phyloP scores from a whole-genome alignment of 2,329 filamentous ascomycete genomes.

The Fusarium redolens region DNA sequence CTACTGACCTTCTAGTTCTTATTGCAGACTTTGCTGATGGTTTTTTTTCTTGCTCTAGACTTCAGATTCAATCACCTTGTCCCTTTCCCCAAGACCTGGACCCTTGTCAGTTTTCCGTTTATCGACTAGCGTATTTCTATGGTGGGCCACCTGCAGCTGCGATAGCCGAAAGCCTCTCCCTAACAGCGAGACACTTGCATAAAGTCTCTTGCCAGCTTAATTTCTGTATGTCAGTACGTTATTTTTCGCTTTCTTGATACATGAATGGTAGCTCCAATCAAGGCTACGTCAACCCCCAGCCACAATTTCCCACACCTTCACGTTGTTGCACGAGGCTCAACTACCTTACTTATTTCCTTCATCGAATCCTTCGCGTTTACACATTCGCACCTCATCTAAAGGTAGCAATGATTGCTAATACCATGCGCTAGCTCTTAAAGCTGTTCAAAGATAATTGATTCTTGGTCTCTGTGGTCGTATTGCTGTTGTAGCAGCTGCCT shows the following conservation, averaged over 20 bases:
- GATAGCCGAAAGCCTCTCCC: constrained; percentile 34
- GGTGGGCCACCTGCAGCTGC: constrained; percentile 39
- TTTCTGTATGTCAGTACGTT: constrained; percentile 44
- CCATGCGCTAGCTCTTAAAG: constrained; percentile 46
- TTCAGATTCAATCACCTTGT: constrained; percentile 39
- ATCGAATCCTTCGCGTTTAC: constrained; percentile 32
- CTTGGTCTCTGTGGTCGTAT: constrained; percentile 37
- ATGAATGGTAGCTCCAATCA: constrained; percentile 18
- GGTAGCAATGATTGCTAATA: constrained; percentile 47
- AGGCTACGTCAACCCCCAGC: constrained; percentile 38
- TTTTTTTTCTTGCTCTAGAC: constrained; percentile 31
- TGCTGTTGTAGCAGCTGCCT: constrained; percentile 37
- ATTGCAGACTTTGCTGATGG: constrained; percentile 41
- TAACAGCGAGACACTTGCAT: constrained; percentile 31
- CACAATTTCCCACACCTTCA: constrained; percentile 17
- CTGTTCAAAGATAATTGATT: constrained; percentile 38
- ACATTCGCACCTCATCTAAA: constrained; percentile 33
- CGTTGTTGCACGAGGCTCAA: constrained; percentile 24
- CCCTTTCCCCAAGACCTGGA: constrained; percentile 27
- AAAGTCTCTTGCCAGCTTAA: constrained; percentile 38
- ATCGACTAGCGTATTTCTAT: constrained; percentile 38
- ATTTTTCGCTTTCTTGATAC: constrained; percentile 19
- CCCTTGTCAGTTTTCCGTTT: constrained; percentile 37
- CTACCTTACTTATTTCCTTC: constrained; percentile 4
- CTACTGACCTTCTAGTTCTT: not conserved